A percentile compares a stretch with the other conserved stretches of the same genome.
phyloP scores from a whole-genome alignment of 2,329 filamentous ascomycete species.

The Claviceps pazoutovae region DNA sequence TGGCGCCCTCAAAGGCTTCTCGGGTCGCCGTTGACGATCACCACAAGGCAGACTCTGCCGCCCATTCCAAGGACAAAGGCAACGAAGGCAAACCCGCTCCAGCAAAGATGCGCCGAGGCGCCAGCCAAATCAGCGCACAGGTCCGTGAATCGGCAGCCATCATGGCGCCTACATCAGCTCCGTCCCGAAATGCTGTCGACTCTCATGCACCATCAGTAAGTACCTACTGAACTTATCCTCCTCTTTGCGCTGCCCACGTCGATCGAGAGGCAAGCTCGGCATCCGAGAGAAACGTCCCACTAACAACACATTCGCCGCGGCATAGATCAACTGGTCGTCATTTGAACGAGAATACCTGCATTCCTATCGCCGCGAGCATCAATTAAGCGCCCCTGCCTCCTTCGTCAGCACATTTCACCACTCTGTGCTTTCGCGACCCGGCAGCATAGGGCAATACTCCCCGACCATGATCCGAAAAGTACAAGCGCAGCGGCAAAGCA shows the following conservation, averaged over 20 bases:
- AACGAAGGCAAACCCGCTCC: conserved; percentile 28
- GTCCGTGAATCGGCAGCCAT: conserved; percentile 18
- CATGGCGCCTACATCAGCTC: conserved; percentile 23
- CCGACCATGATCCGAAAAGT: conserved; percentile 61
- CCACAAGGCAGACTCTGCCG: conserved; percentile 26
- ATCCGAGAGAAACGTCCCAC: neutral
- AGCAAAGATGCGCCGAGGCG: conserved; percentile 41
- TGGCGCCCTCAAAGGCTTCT: conserved; percentile 33
- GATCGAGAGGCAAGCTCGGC: neutral
- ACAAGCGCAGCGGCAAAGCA: conserved; percentile 51
- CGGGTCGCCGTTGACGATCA: conserved; percentile 31
- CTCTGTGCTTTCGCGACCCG: conserved; percentile 44
- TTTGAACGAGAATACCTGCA: conserved; percentile 57
- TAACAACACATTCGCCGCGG: conserved; percentile 5
- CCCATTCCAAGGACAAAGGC: conserved; percentile 28
- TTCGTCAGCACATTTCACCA: conserved; percentile 52
- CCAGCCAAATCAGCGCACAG: conserved; percentile 35
- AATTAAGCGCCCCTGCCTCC: conserved; percentile 54
- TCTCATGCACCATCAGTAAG: conserved; percentile 21
- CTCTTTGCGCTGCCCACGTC: neutral
- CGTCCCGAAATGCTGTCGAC: conserved; percentile 17
- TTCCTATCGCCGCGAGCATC: conserved; percentile 61
- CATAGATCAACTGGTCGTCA: conserved; percentile 49
- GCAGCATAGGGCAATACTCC: conserved; percentile 55
- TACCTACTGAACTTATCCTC: conserved; percentile 5